Evolutionary conservation across 2,329 filamentous ascomycete species (phyloP).

Genomic region (Colletotrichum gloeosporioides): DNA sequence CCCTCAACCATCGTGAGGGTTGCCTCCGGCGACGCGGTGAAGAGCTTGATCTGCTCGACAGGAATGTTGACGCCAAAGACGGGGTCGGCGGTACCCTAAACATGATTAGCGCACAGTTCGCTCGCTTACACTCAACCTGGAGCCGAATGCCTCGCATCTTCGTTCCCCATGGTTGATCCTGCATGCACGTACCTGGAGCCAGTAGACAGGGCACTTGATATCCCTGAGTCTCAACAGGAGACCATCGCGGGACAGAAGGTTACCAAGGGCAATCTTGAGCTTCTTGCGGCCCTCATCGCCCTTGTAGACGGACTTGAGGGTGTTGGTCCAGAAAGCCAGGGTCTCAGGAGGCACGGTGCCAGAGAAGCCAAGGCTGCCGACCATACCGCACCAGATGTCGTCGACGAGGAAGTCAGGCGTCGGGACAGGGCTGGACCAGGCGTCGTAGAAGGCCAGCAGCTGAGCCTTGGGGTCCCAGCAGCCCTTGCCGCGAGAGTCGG

Average conservation of each 20-base stretch:
- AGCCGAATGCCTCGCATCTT: neutral
- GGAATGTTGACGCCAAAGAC: slow-evolving; percentile 46
- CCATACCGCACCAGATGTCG: slow-evolving; percentile 50
- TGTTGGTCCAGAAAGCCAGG: slow-evolving; percentile 50
- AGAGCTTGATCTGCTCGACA: slow-evolving; percentile 55
- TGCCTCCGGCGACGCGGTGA: slow-evolving; percentile 49
- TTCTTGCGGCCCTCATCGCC: slow-evolving; percentile 57
- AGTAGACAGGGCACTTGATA: slow-evolving; percentile 56
- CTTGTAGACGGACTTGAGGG: slow-evolving; percentile 49
- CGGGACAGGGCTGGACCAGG: slow-evolving; percentile 41
- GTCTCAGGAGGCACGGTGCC: slow-evolving; percentile 39
- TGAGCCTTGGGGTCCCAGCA: slow-evolving; percentile 54
- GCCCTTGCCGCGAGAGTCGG: slow-evolving; percentile 47
- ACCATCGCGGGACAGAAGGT: slow-evolving; percentile 52
- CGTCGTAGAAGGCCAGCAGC: slow-evolving; percentile 46
- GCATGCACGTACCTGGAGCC: slow-evolving; percentile 50
- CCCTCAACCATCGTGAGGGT: slow-evolving; percentile 48
- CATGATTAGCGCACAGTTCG: neutral
- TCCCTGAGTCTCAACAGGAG: slow-evolving; percentile 50
- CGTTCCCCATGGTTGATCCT: neutral
- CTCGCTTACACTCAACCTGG: neutral
- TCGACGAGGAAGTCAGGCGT: slow-evolving; percentile 54
- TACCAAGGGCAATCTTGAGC: slow-evolving; percentile 49
- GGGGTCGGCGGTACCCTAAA: slow-evolving; percentile 49
- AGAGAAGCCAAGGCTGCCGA: slow-evolving; percentile 51